Evolutionary conservation across 345 rosid genomes (phyloP).

Genomic region (Physaria fendleri): DNA sequence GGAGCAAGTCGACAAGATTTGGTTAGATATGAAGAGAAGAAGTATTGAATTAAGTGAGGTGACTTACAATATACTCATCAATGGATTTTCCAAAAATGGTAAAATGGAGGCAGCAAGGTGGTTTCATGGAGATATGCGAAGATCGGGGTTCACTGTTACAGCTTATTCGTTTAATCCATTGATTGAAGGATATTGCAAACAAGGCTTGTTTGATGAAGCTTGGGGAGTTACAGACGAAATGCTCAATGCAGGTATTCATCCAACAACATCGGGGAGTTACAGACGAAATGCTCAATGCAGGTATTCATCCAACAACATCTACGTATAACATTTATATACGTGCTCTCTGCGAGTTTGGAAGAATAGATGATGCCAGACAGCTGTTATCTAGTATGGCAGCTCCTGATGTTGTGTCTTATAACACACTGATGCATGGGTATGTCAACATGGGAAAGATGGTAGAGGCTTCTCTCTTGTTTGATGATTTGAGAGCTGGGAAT

Average conservation of each 20-base stretch:
- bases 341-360: slow-evolving; percentile 45
- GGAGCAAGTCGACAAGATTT: slow-evolving; percentile 39
- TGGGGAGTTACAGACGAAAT: slow-evolving; percentile 44
- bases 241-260: slow-evolving; percentile 40
- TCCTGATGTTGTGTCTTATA: slow-evolving; percentile 65
- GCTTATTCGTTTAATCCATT: slow-evolving; percentile 49
- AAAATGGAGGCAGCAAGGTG: slow-evolving; percentile 45
- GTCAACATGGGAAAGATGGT: slow-evolving; percentile 43
- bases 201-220: slow-evolving; percentile 50
- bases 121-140: slow-evolving; percentile 44
- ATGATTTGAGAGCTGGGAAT: slow-evolving; percentile 38
- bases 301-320: slow-evolving; percentile 34
- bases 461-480: slow-evolving; percentile 60
- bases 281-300: slow-evolving; percentile 44
- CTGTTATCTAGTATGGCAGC: slow-evolving; percentile 35
- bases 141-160: slow-evolving; percentile 44
- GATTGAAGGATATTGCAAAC: slow-evolving; percentile 48
- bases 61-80: slow-evolving; percentile 57
- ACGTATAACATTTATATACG: slow-evolving; percentile 47
- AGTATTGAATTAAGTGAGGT: slow-evolving; percentile 34
- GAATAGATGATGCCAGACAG: slow-evolving; percentile 46
- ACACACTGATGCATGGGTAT: slow-evolving; percentile 56
- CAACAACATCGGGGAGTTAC: slow-evolving; percentile 33
- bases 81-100: slow-evolving; percentile 50
- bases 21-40: slow-evolving; percentile 42